phyloP scores from a whole-genome alignment of 306 rosid species.

The Arachis hypogaea region DNA sequence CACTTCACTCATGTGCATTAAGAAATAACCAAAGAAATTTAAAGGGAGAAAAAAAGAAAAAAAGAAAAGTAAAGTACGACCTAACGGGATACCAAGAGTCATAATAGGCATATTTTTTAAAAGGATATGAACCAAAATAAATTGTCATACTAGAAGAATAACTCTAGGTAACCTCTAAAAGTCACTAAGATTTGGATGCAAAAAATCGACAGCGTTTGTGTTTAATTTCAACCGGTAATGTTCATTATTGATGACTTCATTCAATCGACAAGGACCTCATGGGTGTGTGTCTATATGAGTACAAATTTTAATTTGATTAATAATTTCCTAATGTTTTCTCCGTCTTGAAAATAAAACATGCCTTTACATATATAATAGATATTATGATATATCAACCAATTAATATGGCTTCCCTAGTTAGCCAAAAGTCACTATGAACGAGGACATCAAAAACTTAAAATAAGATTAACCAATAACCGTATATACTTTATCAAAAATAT shows the following conservation, averaged over 20 bases:
- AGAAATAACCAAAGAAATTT: not conserved
- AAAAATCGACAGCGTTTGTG: slow-evolving; percentile 9
- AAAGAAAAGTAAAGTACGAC: not conserved
- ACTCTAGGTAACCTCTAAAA: slow-evolving; percentile 47
- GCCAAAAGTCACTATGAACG: slow-evolving; percentile 28
- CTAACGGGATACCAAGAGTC: slow-evolving; percentile 48
- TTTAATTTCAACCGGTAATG: not conserved
- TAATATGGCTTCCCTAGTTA: slow-evolving; percentile 23
- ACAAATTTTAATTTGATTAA: no score
- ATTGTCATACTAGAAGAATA: slow-evolving; percentile 1
- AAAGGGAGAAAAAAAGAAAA: not conserved
- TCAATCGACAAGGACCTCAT: slow-evolving; percentile 29
- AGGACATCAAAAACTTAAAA: not conserved
- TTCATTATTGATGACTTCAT: slow-evolving; percentile 24
- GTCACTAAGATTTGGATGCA: slow-evolving; percentile 41
- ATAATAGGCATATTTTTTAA: slow-evolving; percentile 20
- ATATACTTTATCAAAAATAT: not conserved
- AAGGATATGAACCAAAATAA: slow-evolving; percentile 17
- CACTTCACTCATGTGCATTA: slow-evolving; percentile 23
- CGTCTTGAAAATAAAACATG: not conserved
- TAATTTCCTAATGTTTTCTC: not conserved
- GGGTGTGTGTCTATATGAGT: not conserved
- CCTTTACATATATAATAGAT: no score
- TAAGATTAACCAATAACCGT: not conserved
- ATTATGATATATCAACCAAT: not conserved